Percentiles rank a stretch among this genome's conserved stretches.
Conservation (phyloP, 257 asterid genomes). For the Fraxinus anomala region DNA sequence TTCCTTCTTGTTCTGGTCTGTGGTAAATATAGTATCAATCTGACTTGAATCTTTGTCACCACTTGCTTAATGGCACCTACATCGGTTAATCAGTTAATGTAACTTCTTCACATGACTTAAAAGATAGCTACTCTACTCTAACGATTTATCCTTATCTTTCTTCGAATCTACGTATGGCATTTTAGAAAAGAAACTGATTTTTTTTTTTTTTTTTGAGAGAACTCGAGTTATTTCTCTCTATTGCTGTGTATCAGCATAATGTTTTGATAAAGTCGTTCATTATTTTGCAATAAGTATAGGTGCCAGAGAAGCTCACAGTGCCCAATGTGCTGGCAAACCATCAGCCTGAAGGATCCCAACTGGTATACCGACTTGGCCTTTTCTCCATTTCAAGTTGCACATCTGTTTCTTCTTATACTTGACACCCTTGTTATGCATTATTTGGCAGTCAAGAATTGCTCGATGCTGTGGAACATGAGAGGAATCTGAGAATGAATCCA, state of each 20-base stretch:
- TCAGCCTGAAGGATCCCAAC: slow-evolving; percentile 79
- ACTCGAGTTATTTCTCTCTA: background rate
- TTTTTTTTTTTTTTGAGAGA: background rate
- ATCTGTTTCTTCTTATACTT: background rate
- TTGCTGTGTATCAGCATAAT: background rate
- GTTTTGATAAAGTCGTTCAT: background rate
- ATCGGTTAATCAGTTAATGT: background rate
- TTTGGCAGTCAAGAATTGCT: slow-evolving; percentile 68
- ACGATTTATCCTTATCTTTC: background rate
- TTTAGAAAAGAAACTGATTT: background rate
- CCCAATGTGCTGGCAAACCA: slow-evolving; percentile 92
- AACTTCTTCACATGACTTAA: background rate
- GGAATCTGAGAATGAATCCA: slow-evolving; percentile 62
- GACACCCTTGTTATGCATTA: background rate
- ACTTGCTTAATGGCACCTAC: background rate
- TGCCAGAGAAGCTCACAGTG: slow-evolving; percentile 94
- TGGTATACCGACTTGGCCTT: slow-evolving; percentile 35
- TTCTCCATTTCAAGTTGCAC: background rate
- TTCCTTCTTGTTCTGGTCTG: background rate
- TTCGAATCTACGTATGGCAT: background rate
- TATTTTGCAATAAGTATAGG: slow-evolving; percentile 43
- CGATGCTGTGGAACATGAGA: slow-evolving; percentile 68
- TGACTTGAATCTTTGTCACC: background rate
- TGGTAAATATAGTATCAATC: background rate
- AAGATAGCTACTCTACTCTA: background rate